A percentile compares a stretch with the other conserved stretches of the same genome.
These are phyloP conservation scores for Dillenia turbinata DNA, from an alignment of 164 flowering plant genomes.

Conservation along the genomic window DNA sequence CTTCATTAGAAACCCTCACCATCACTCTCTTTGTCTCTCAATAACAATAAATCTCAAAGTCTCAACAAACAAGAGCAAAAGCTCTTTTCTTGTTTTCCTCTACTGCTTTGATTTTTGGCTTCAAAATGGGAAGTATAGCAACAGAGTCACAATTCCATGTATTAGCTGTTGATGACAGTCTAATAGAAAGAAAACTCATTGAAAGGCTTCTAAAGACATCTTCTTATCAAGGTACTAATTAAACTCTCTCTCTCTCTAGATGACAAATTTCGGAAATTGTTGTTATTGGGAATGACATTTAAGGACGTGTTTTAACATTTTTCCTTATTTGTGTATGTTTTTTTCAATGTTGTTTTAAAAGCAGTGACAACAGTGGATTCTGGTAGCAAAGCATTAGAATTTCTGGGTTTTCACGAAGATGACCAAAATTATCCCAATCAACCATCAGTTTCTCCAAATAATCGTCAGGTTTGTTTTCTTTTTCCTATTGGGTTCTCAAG, in stretches of 20 bases:
- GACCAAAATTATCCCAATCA: conserved; percentile 13
- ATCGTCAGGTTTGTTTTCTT: conserved; percentile 18
- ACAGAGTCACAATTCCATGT: conserved; percentile 26
- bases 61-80: neutral
- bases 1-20: neutral
- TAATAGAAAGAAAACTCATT: conserved; percentile 34
- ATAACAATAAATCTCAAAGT: too few species aligned
- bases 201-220: conserved; percentile 44
- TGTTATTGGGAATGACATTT: too few species aligned
- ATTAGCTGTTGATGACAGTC: conserved; percentile 43
- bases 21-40: neutral
- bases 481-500: neutral
- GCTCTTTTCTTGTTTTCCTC: neutral
- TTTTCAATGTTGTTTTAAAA: conserved; percentile 3
- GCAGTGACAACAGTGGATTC: conserved; percentile 46
- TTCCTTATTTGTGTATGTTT: neutral
- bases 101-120: neutral
- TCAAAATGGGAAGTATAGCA: conserved; percentile 13
- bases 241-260: too few species aligned
- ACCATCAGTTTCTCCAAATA: conserved; percentile 13
- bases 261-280: neutral
- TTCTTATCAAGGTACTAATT: conserved; percentile 31
- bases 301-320: too few species aligned
- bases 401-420: conserved; percentile 31
- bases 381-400: conserved; percentile 37